A percentile compares a stretch with the other conserved stretches of the same genome.
These are phyloP conservation scores for Kwoniella sp. DNA, from an alignment of 768 basidiomycete species.

Conservation along the genomic window DNA sequence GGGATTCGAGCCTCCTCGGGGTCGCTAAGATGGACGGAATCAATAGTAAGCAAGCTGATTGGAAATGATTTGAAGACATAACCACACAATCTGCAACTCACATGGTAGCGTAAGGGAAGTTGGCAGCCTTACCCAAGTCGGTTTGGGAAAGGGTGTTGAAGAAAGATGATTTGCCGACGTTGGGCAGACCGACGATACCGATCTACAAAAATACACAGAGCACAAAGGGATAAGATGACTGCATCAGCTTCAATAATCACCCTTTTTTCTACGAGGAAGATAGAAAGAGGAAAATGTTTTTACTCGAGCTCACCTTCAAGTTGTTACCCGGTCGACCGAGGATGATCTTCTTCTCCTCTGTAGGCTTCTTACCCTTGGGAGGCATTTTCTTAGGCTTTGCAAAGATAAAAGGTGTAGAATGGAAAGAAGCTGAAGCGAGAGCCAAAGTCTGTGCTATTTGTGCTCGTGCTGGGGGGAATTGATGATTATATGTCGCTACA, in stretches of 20 bases:
- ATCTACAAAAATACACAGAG: conserved; percentile 63
- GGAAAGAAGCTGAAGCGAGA: conserved; percentile 10
- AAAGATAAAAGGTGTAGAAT: conserved; percentile 18
- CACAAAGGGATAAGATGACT: neutral
- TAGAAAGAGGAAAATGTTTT: neutral
- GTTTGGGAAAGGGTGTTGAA: conserved; percentile 84
- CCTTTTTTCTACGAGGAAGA: no score
- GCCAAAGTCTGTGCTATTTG: neutral
- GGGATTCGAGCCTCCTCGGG: conserved; percentile 90
- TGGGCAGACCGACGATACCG: conserved; percentile 92
- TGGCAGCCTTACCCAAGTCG: conserved; percentile 92
- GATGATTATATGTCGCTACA: neutral
- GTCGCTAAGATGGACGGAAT: conserved; percentile 63
- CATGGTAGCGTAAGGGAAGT: conserved; percentile 78
- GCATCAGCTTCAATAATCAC: neutral
- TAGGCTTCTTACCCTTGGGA: conserved; percentile 74
- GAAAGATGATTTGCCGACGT: conserved; percentile 74
- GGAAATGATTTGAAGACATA: no score
- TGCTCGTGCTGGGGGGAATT: no score
- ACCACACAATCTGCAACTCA: conserved; percentile 22
- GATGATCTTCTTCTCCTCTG: conserved; percentile 76
- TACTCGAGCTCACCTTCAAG: conserved; percentile 59
- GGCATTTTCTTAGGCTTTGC: conserved; percentile 67
- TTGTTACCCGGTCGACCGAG: conserved; percentile 95
- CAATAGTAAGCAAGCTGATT: neutral